A percentile compares a stretch with the other conserved stretches of the same genome.
phyloP scores from a whole-genome alignment of 2,329 filamentous ascomycete genomes.

The Aspergillus sp. region DNA sequence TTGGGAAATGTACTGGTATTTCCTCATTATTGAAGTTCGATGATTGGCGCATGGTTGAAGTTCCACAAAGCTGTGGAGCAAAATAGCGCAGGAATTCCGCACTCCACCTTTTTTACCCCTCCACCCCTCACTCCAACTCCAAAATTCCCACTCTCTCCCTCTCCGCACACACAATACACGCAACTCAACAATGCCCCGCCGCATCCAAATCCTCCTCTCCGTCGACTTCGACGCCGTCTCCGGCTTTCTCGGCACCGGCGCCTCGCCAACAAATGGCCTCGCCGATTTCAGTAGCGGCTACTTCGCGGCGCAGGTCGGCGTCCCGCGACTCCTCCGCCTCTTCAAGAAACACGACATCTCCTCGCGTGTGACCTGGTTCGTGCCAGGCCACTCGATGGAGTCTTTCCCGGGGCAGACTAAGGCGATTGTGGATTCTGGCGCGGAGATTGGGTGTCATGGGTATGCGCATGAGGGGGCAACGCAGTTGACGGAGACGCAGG shows the following conservation, averaged over 20 bases:
- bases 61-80: too few species aligned
- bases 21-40: too few species aligned
- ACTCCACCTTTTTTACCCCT: not conserved
- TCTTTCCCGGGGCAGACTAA: conserved; percentile 59
- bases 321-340: conserved; percentile 58
- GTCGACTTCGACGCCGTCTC: conserved; percentile 64
- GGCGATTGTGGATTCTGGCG: conserved; percentile 57
- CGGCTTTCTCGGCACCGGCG: conserved; percentile 61
- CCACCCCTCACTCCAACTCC: not conserved
- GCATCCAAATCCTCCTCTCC: conserved; percentile 39
- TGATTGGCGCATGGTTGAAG: too few species aligned
- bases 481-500: conserved; percentile 72
- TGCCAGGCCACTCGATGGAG: conserved; percentile 63
- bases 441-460: conserved; percentile 58
- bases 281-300: conserved; percentile 60
- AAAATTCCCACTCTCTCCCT: too few species aligned
- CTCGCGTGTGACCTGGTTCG: conserved; percentile 63
- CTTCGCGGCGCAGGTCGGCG: conserved; percentile 62
- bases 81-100: not conserved
- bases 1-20: too few species aligned
- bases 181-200: conserved; percentile 6
- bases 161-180: not conserved
- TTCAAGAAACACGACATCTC: conserved; percentile 57
- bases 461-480: conserved; percentile 74
- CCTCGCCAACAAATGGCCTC: conserved; percentile 56